A percentile compares a stretch with the other conserved stretches of the same genome.
Evolutionary conservation across 345 rosid genomes (phyloP).

Genomic region (Dimocarpus longan): DNA sequence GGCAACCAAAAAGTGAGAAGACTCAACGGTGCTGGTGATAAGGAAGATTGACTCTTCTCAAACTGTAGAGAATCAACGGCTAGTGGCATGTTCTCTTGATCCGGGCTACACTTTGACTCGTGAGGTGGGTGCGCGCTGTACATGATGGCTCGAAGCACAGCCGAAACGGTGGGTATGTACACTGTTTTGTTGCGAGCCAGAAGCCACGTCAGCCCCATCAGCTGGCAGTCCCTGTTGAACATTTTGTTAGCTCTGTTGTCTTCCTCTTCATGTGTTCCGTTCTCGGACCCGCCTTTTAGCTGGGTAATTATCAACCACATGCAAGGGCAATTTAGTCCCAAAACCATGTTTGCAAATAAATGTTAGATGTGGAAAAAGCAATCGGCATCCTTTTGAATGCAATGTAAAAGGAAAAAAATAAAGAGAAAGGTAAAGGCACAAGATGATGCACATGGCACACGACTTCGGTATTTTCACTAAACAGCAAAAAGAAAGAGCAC

Average conservation of each 20-base stretch:
- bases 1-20: constrained; percentile 26
- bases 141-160: constrained; percentile 92
- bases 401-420: constrained; percentile 30
- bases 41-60: constrained; percentile 48
- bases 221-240: constrained; percentile 90
- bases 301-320: constrained; percentile 32
- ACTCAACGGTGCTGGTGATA: constrained; percentile 21
- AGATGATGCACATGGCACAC: constrained; percentile 24
- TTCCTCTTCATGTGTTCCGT: constrained; percentile 33
- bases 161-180: constrained; percentile 96
- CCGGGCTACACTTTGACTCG: constrained; percentile 86
- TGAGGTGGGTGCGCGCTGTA: constrained; percentile 83
- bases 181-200: constrained; percentile 93
- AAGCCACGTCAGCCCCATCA: constrained; percentile 99
- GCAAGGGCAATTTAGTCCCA: constrained; percentile 13
- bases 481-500: constrained; percentile 22
- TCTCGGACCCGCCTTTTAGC: constrained; percentile 71
- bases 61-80: constrained; percentile 98
- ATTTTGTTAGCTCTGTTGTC: constrained; percentile 74
- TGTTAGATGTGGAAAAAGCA: constrained; percentile 32
- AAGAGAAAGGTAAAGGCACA: background rate
- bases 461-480: constrained; percentile 31
- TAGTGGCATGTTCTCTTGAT: constrained; percentile 99
- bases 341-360: constrained; percentile 15
- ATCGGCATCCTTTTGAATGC: constrained; percentile 31